Evolutionary conservation across 108 stramenopile species (phyloP).

Genomic region (Licmophora abbreviata): DNA sequence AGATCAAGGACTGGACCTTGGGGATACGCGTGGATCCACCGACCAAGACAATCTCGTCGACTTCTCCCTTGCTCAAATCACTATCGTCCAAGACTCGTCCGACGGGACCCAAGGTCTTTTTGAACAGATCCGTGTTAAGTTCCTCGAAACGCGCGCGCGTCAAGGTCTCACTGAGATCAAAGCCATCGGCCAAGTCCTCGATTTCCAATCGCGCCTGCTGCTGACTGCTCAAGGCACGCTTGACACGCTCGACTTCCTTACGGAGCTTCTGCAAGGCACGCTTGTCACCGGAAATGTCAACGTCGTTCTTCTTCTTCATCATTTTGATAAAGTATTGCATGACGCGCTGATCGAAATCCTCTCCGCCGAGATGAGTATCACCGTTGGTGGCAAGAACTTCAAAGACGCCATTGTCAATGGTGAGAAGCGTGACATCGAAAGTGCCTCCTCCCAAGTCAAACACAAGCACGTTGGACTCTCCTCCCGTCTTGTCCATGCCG

Average conservation of each 20-base stretch:
- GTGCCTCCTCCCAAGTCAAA: slow-evolving; percentile 98
- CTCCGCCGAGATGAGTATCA: slow-evolving; percentile 86
- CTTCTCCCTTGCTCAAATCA: slow-evolving; percentile 79
- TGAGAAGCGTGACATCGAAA: slow-evolving; percentile 94
- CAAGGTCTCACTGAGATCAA: slow-evolving; percentile 77
- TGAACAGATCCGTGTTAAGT: slow-evolving; percentile 95
- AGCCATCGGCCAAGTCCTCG: slow-evolving; percentile 74
- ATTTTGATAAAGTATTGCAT: slow-evolving; percentile 89
- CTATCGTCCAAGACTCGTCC: slow-evolving; percentile 90
- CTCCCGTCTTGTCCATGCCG: slow-evolving; percentile 90
- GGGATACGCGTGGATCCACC: slow-evolving; percentile 98
- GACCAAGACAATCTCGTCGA: slow-evolving; percentile 95
- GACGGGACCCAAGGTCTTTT: slow-evolving; percentile 94
- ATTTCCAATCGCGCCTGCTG: slow-evolving; percentile 80
- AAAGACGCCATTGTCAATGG: slow-evolving; percentile 91
- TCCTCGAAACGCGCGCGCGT: slow-evolving; percentile 97
- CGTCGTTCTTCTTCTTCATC: slow-evolving; percentile 71
- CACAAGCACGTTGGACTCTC: slow-evolving; percentile 89
- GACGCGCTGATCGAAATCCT: slow-evolving; percentile 91
- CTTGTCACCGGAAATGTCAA: slow-evolving; percentile 76
- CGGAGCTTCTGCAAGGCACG: slow-evolving; percentile 83
- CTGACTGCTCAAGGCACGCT: slow-evolving; percentile 81
- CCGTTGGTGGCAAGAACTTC: slow-evolving; percentile 88
- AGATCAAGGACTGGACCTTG: slow-evolving; percentile 86
- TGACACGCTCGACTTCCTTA: slow-evolving; percentile 84